Evolutionary conservation across 805 yeast genomes (phyloP).

Genomic region (Jamesozyma hellenica): DNA sequence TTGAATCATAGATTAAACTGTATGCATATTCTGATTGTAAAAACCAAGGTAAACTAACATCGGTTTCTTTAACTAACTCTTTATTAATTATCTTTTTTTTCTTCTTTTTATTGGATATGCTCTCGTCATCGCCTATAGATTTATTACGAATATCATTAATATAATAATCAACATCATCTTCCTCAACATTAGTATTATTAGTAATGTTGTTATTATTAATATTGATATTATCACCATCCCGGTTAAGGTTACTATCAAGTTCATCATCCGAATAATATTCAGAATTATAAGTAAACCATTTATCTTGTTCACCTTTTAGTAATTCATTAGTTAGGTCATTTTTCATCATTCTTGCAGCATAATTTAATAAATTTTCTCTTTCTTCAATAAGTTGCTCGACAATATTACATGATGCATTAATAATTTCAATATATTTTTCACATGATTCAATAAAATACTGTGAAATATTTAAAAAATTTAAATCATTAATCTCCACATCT

Average conservation of each 20-base stretch:
- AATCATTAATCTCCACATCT: constrained; percentile 34
- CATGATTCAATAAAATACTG: constrained; percentile 26
- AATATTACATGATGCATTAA: constrained; percentile 29
- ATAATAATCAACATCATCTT: not conserved
- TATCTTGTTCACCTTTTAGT: constrained; percentile 39
- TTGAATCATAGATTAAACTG: constrained; percentile 50
- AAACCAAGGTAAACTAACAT: constrained; percentile 53
- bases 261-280: constrained; percentile 17
- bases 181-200: constrained; percentile 2
- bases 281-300: constrained; percentile 22
- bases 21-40: constrained; percentile 57
- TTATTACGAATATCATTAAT: not conserved
- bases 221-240: too few species aligned
- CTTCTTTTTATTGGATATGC: not conserved
- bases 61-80: not conserved
- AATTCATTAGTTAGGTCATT: constrained; percentile 56
- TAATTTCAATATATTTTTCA: constrained; percentile 28
- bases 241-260: too few species aligned
- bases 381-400: constrained; percentile 58
- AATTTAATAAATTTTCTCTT: constrained; percentile 57
- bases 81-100: not conserved
- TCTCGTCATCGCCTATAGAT: not conserved
- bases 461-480: constrained; percentile 29
- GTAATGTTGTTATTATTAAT: not conserved
- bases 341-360: constrained; percentile 70